A percentile compares a stretch with the other conserved stretches of the same genome.
phyloP scores from a whole-genome alignment of 2,329 filamentous ascomycete species.

The Alternaria dauci region DNA sequence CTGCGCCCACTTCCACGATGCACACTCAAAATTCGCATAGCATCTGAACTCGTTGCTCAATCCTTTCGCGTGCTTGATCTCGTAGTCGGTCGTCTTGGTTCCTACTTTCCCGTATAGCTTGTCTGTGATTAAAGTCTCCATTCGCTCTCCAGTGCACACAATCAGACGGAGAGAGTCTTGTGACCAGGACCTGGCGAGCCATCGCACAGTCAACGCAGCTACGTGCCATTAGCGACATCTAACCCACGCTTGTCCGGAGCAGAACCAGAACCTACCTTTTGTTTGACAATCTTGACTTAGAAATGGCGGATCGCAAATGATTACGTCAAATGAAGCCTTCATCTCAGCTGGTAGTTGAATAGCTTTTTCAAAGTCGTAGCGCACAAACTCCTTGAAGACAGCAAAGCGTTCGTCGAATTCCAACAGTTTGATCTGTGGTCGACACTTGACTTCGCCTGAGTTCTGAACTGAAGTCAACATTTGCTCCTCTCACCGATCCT shows the following conservation, averaged over 20 bases:
- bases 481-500: too few species aligned
- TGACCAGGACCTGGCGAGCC: conserved; percentile 66
- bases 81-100: conserved; percentile 71
- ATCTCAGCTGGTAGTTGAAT: conserved; percentile 69
- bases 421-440: conserved; percentile 70
- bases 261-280: conserved; percentile 62
- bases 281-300: conserved; percentile 82
- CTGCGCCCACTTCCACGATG: conserved; percentile 50
- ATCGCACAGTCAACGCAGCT: conserved; percentile 79
- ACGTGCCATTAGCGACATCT: conserved; percentile 17
- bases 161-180: conserved; percentile 60
- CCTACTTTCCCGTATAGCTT: conserved; percentile 74
- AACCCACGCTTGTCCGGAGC: background rate
- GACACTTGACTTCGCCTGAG: conserved; percentile 40
- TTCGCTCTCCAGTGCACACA: conserved; percentile 79
- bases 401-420: conserved; percentile 78
- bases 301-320: conserved; percentile 82
- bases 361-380: conserved; percentile 77
- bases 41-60: conserved; percentile 83
- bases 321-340: conserved; percentile 70
- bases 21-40: conserved; percentile 79
- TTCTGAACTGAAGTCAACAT: conserved; percentile 27
- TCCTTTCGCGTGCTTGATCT: conserved; percentile 73
- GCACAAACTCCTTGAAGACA: conserved; percentile 76
- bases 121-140: conserved; percentile 67